These are phyloP conservation scores for Cicer cuneatum DNA, from an alignment of 306 rosid genomes.

Conservation along the genomic window DNA sequence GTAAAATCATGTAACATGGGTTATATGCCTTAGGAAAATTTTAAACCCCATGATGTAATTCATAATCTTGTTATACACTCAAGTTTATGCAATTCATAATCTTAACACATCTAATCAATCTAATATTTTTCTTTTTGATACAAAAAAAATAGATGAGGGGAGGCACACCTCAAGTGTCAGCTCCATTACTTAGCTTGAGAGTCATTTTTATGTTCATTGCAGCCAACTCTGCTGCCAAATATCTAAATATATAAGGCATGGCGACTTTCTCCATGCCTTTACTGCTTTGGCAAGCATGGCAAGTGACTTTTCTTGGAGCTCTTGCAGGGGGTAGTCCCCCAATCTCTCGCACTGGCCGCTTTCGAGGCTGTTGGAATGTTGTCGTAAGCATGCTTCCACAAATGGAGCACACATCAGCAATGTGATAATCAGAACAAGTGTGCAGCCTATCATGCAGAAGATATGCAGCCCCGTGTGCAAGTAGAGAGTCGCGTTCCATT, in stretches of 20 bases:
- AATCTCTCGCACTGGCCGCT: constrained; percentile 52
- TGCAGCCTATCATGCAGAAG: constrained; percentile 90
- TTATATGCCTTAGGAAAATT: constrained; percentile 7
- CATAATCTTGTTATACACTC: constrained; percentile 7
- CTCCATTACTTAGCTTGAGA: constrained; percentile 60
- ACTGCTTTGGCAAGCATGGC: constrained; percentile 76
- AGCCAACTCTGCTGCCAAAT: constrained; percentile 91
- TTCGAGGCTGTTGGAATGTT: constrained; percentile 58
- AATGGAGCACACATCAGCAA: constrained; percentile 86
- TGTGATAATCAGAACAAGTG: constrained; percentile 89
- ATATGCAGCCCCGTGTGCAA: constrained; percentile 97
- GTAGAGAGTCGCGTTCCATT: constrained; percentile 97
- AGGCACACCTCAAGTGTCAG: too few species aligned
- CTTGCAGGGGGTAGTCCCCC: constrained; percentile 73
- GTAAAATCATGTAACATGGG: background rate
- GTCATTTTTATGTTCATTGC: constrained; percentile 93
- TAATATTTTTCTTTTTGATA: background rate
- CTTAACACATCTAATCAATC: constrained; percentile 12
- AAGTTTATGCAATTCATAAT: constrained; percentile 24
- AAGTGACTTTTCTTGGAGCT: constrained; percentile 65
- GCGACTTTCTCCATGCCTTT: constrained; percentile 95
- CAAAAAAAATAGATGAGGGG: too few species aligned
- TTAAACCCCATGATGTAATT: constrained; percentile 26
- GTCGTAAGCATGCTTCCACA: constrained; percentile 88
- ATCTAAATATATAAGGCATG: constrained; percentile 90